Conservation (phyloP, 176 grass and related monocot genomes). For the Rhynchospora breviuscula region DNA sequence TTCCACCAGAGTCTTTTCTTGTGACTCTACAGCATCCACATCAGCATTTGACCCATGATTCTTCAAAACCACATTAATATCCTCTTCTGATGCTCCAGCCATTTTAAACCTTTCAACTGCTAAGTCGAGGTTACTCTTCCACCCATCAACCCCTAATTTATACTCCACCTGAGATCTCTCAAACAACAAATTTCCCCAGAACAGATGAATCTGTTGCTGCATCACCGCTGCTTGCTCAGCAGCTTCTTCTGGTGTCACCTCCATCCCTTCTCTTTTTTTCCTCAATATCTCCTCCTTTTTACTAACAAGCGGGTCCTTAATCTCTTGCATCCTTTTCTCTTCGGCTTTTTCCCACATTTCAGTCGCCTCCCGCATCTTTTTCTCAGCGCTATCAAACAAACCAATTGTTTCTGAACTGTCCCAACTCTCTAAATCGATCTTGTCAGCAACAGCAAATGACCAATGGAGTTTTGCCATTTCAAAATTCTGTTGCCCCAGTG, state of each 20-base stretch:
- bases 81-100: conserved; percentile 90
- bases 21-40: conserved; percentile 32
- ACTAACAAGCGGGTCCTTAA: conserved; percentile 49
- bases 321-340: conserved; percentile 66
- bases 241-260: conserved; percentile 70
- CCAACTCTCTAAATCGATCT: conserved; percentile 71
- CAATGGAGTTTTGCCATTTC: conserved; percentile 95
- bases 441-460: conserved; percentile 87
- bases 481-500: conserved; percentile 94
- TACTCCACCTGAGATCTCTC: conserved; percentile 97
- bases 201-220: conserved; percentile 96
- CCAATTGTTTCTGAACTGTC: conserved; percentile 73
- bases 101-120: conserved; percentile 81
- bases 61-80: conserved; percentile 78
- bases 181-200: conserved; percentile 99
- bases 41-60: conserved; percentile 76
- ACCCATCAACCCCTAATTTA: conserved; percentile 64
- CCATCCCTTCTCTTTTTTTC: conserved; percentile 49
- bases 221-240: conserved; percentile 79
- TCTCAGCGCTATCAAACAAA: conserved; percentile 80
- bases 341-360: conserved; percentile 99
- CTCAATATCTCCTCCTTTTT: conserved; percentile 64
- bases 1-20: conserved; percentile 47
- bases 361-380: conserved; percentile 84
- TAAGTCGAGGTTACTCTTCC: conserved; percentile 86